Conservation (phyloP, 208 protist species). For the Tritrichomonas musculus region DNA sequence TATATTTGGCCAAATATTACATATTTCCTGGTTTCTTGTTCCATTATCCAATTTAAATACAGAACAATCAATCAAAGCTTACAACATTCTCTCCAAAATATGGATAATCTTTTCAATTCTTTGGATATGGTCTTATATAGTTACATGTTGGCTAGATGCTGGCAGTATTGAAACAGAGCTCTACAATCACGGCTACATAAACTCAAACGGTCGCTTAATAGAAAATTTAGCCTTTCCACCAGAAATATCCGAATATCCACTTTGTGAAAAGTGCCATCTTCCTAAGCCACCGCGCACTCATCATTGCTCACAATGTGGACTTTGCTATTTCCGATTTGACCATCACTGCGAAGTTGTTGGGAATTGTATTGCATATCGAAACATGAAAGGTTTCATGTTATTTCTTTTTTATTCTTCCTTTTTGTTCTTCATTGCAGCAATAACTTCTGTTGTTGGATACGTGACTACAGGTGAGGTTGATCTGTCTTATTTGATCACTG, state of each 20-base stretch:
- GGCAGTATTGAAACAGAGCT: background rate
- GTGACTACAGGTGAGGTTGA: too few species aligned
- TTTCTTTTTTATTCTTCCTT: background rate
- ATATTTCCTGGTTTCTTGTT: too few species aligned
- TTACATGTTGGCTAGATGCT: background rate
- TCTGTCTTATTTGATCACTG: too few species aligned
- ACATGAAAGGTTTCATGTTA: background rate
- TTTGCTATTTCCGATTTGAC: slow-evolving; percentile 14
- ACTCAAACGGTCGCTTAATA: too few species aligned
- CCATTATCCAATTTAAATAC: too few species aligned
- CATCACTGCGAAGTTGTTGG: background rate
- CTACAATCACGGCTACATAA: background rate
- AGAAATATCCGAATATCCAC: background rate
- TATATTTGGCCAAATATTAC: too few species aligned
- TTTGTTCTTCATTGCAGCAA: background rate
- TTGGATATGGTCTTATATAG: background rate
- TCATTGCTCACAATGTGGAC: background rate
- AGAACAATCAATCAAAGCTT: too few species aligned
- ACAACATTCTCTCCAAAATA: too few species aligned
- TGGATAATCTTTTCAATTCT: background rate
- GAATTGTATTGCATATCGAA: background rate
- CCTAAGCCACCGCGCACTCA: background rate
- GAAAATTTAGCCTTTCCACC: background rate
- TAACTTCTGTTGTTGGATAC: too few species aligned
- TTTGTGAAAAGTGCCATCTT: background rate